Base-by-base conservation (phyloP, 1,284 basidiomycete species). In the Neotropicomus parvogracilis region DNA sequence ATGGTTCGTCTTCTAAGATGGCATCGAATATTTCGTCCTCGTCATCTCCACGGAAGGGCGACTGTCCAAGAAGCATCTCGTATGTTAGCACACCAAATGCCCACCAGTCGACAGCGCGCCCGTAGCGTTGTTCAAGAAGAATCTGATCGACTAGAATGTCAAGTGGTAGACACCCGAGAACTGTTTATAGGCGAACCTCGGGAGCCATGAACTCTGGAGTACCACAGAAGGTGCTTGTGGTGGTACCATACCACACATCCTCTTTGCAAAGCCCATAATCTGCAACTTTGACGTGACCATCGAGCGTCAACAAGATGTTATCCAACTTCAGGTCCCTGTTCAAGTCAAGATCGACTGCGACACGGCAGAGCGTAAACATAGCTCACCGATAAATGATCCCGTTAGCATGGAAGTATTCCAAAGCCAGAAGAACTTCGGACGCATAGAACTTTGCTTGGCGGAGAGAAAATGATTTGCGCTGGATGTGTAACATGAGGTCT, bases 121-220 rank as follows among this genome's bases (percentile, higher is more conserved):
- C 94, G 63, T 99, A 99, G 47, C 94, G 88, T 72, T 99, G 95
- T 71, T 99, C 97, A 26, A 99, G 79, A 47, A 99, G 77, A 65
- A 99, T 99, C 91, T 97, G n/a, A 13, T 27, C 20, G 40, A 31
- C 51, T 36, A 19, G 28, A 41, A 36, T 29, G 10, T 50, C 27
- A 54, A 24, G 20, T 17, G 8, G 29, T 35, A 35, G 2, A n/a
- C 24, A 14, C 29, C 34, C 19, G 14, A 28, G 14, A 44, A 46
- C n/a, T 27, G 42, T 42, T 37, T 29, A 42, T 19, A 9, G 33
- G 54, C 77, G 37, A 53, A 92, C 92, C 78, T 99, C 97, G 6
- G 97, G 97, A 31, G 97, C 97, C 97, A 99, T 99, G 69, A 99
- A 99, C 68, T 99, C 97, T 0, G 97, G 97, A 33, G 97, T 99